phyloP scores from a whole-genome alignment of 148 eudicot species.

The Camellia lanceoleosa region DNA sequence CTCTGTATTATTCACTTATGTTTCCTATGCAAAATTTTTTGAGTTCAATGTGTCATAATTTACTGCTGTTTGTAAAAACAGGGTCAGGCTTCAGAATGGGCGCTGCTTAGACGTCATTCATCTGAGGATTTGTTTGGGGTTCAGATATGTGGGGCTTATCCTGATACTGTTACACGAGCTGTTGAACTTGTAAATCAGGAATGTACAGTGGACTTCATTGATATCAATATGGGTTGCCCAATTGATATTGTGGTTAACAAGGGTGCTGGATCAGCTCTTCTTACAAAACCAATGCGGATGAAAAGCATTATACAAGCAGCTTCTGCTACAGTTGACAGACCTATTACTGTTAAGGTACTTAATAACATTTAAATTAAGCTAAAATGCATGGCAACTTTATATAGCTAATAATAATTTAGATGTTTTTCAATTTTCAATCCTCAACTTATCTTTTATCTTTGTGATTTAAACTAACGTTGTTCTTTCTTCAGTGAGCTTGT shows the following conservation, averaged over 20 bases:
- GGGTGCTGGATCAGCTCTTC: constrained; percentile 97
- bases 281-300: constrained; percentile 90
- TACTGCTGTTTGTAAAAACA: constrained; percentile 18
- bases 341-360: constrained; percentile 86
- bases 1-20: background rate
- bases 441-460: background rate
- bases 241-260: constrained; percentile 93
- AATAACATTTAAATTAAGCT: background rate
- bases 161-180: constrained; percentile 87
- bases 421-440: background rate
- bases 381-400: background rate
- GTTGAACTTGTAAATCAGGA: constrained; percentile 92
- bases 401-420: background rate
- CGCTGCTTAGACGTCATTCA: constrained; percentile 84
- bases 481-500: constrained; percentile 8
- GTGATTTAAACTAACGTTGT: background rate
- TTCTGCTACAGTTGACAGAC: constrained; percentile 65
- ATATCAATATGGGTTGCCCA: constrained; percentile 98
- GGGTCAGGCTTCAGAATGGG: constrained; percentile 99
- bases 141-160: constrained; percentile 98
- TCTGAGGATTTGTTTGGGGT: constrained; percentile 97
- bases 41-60: background rate
- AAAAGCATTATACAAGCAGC: constrained; percentile 73
- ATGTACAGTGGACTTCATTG: constrained; percentile 90
- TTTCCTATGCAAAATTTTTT: background rate